phyloP scores from a whole-genome alignment of 139 green algal genomes.

The Chlorella sp. region DNA sequence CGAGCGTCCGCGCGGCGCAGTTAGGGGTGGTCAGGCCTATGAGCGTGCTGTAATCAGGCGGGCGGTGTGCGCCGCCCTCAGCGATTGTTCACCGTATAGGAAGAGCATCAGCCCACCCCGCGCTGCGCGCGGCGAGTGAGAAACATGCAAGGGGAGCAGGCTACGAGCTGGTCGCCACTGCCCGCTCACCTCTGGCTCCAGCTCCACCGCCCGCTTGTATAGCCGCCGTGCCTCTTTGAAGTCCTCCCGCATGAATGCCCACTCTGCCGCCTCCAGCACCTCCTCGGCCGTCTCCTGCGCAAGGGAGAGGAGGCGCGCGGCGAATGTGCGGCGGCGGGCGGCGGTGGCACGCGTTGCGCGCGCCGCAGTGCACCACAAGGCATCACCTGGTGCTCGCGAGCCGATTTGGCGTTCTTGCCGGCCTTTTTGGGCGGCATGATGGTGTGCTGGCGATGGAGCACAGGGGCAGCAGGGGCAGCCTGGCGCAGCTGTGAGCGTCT shows the following conservation, averaged over 20 bases:
- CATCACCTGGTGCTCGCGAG: too few relatives aligned
- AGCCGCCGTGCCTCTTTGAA: background rate
- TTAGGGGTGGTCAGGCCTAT: slow-evolving; percentile 11
- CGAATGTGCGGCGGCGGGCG: background rate
- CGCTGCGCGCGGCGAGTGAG: background rate
- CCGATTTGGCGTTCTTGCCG: too few relatives aligned
- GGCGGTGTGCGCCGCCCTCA: slow-evolving; percentile 7
- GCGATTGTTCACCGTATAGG: slow-evolving; percentile 32
- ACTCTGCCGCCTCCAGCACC: slow-evolving; percentile 33
- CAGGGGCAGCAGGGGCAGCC: too few relatives aligned
- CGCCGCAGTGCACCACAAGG: too few relatives aligned
- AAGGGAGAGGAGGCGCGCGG: too few relatives aligned
- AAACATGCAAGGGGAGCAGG: background rate
- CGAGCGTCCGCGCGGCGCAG: background rate
- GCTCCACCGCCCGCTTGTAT: slow-evolving; percentile 24
- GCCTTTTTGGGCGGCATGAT: too few relatives aligned
- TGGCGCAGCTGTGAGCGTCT: too few relatives aligned
- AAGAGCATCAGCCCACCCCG: slow-evolving; percentile 16
- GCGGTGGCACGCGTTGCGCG: too few relatives aligned
- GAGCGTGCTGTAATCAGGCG: slow-evolving; percentile 26
- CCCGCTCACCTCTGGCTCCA: slow-evolving; percentile 29
- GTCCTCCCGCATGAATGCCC: slow-evolving; percentile 29
- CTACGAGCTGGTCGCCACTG: background rate
- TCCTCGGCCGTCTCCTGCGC: slow-evolving; percentile 29
- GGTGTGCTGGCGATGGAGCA: too few relatives aligned